Evolutionary conservation across 805 yeast genomes (phyloP), one percentile per base, ranked within the genome.

Genomic region (Grigorovia jiainica): DNA sequence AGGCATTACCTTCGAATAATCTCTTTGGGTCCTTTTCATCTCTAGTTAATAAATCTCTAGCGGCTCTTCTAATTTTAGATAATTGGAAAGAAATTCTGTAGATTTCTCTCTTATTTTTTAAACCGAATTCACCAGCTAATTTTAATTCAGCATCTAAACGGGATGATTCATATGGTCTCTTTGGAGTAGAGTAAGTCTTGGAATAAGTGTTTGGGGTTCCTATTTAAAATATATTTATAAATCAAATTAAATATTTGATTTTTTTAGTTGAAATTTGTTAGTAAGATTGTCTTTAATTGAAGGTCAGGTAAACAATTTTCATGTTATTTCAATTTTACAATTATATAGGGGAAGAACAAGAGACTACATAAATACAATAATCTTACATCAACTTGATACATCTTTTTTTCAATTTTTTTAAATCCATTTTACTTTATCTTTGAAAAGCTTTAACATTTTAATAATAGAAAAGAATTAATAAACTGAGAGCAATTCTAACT

Each of bases 21-120:
- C 98, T 87, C 87, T 89, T 92, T 82, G 95, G 97, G 76, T 92
- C 98, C 82, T 92, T 92, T 80, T 92, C 98, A 67, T 92, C 98
- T 79, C 96, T 87, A 79, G 98, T 92, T 75, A 92, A 82, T 66
- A 92, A 79, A 68, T 92, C 97, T 84, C 98, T 95, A 69, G 98
- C 98, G 72, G 98, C 98, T 79, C 98, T 87, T 79, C 98, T 89
- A 71, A 92, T 90, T 82, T 92, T 92, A 55, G 98, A 92, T 68
- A 92, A 85, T 78, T 92, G 97, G 82, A 84, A 86, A 72, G 94
- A 94, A 71, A 92, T 89, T 84, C 98, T 87, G 95, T 92, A 92
- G 73, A 92, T 87, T 78, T 92, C 98, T 72, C 94, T 86, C 90
- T 92, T 92, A 96, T 92, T 92, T 79, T 87, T 90, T 71, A 92